Evolutionary conservation across 805 yeast genomes (phyloP), one percentile per base, ranked within the genome.

Genomic region (Hanseniaspora singularis): DNA sequence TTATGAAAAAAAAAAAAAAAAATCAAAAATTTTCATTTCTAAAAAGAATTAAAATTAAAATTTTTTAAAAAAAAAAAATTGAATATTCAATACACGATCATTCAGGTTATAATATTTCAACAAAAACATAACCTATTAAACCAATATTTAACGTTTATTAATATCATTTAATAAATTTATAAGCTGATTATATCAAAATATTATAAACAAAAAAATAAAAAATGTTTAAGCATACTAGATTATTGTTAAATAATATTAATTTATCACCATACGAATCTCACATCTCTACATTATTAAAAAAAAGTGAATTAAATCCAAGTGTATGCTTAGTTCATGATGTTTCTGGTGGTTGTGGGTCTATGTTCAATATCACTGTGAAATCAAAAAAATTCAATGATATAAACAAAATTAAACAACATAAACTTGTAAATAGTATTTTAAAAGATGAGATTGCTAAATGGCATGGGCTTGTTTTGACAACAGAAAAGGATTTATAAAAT

Each of bases 271-370:
- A 54, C 9, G 62, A 79, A 56, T 95, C 87, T 61, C 60, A 66
- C 43, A 69, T 78, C 59, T 73, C 87, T 22, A 79, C 67, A 56
- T 64, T 69, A 22, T 76, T 76, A 48, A 66, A 87, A 33, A 56
- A 68, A 10, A 61, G 67, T 20, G 71, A 71, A 46, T 73, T 89
- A 40, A 53, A 66, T 6, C 96, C 98, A 1, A 61, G 64, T 26
- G 64, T 63, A 30, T 65, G 88, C 38, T 69, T 71, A 23, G 96
- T 89, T 6, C 68, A 71, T 52, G 97, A 89, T 59, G 77, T 89
- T 8, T 79, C 92, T 23, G 97, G 89, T 16, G 98, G 98, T 0
- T 92, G 98, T 64, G 98, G 98, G 1, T 87, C 96, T 6, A 92
- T 92, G 98, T 92, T 86, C 65, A 86, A 95, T 40, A 89, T 92